phyloP scores from a whole-genome alignment of 2,329 filamentous ascomycete species.

The Fusarium sp. region DNA sequence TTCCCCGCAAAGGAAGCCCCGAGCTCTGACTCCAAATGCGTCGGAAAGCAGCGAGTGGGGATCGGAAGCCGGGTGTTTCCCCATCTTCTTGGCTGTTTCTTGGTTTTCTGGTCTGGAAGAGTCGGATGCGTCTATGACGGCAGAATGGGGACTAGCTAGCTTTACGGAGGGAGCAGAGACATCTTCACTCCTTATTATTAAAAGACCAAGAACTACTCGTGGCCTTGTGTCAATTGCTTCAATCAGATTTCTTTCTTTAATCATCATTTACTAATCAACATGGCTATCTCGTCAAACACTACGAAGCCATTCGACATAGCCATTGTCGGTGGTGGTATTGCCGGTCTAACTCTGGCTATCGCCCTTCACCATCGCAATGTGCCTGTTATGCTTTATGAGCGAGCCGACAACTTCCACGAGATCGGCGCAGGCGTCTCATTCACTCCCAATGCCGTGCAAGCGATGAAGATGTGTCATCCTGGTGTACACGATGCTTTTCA shows the following conservation, averaged over 20 bases:
- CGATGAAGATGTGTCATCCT: constrained; percentile 55
- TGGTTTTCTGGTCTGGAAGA: neutral
- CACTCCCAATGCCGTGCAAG: constrained; percentile 62
- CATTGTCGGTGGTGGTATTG: constrained; percentile 65
- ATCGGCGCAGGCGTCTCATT: constrained; percentile 65
- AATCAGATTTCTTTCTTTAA: neutral
- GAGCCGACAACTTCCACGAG: constrained; percentile 56
- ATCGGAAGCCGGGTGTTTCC: constrained; percentile 23
- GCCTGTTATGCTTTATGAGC: constrained; percentile 60
- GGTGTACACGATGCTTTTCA: constrained; percentile 50
- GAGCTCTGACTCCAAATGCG: neutral
- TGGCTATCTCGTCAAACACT: constrained; percentile 1
- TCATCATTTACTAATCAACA: neutral
- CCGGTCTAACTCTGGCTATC: constrained; percentile 61
- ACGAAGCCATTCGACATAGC: constrained; percentile 51
- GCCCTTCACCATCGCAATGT: constrained; percentile 58
- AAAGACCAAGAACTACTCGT: neutral
- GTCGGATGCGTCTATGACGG: constrained; percentile 19
- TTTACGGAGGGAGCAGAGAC: neutral
- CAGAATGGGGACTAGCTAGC: neutral
- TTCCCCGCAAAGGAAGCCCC: constrained; percentile 19
- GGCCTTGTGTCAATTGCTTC: neutral
- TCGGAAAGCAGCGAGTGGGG: constrained; percentile 8
- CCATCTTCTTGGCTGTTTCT: neutral
- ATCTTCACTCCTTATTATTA: neutral